A percentile compares a stretch with the other conserved stretches of the same genome.
These are phyloP conservation scores for Coemansia sp. DNA, from an alignment of 192 early-diverging fungal genomes.

Conservation along the genomic window DNA sequence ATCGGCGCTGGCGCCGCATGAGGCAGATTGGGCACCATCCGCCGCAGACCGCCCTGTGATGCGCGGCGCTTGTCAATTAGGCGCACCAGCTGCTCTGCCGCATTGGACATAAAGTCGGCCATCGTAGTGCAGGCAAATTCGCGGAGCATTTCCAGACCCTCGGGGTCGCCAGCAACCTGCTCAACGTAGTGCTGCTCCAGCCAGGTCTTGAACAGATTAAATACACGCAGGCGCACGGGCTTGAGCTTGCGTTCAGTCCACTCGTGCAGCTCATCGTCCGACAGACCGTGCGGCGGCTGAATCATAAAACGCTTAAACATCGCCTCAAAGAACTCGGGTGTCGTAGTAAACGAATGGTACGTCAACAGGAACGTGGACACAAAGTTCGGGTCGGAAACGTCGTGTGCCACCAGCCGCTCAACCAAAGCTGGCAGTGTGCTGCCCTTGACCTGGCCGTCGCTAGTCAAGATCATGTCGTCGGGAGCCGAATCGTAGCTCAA, in stretches of 20 bases:
- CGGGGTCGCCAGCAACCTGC: constrained; percentile 67
- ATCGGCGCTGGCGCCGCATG: constrained; percentile 73
- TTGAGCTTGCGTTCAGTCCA: constrained; percentile 88
- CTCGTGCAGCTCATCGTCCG: constrained; percentile 59
- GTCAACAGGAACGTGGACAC: constrained; percentile 88
- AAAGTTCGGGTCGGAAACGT: constrained; percentile 78
- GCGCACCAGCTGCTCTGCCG: constrained; percentile 69
- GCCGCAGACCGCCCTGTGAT: constrained; percentile 59
- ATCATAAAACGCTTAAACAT: constrained; percentile 79
- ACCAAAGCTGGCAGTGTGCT: constrained; percentile 83
- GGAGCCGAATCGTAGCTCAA: constrained; percentile 72
- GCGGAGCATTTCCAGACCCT: constrained; percentile 66
- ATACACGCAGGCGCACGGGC: constrained; percentile 89
- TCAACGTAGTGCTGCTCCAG: constrained; percentile 87
- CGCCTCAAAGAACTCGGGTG: constrained; percentile 70
- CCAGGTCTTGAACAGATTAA: constrained; percentile 95
- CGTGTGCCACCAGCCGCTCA: constrained; percentile 87
- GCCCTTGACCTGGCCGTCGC: constrained; percentile 86
- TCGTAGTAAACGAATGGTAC: constrained; percentile 88
- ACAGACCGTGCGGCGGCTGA: constrained; percentile 65
- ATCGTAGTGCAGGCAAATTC: constrained; percentile 73
- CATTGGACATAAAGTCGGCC: constrained; percentile 66
- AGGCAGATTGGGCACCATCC: constrained; percentile 62
- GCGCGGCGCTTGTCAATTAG: constrained; percentile 74
- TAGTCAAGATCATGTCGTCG: constrained; percentile 77